phyloP scores from a whole-genome alignment of 306 rosid species.

The Sindora glabra region DNA sequence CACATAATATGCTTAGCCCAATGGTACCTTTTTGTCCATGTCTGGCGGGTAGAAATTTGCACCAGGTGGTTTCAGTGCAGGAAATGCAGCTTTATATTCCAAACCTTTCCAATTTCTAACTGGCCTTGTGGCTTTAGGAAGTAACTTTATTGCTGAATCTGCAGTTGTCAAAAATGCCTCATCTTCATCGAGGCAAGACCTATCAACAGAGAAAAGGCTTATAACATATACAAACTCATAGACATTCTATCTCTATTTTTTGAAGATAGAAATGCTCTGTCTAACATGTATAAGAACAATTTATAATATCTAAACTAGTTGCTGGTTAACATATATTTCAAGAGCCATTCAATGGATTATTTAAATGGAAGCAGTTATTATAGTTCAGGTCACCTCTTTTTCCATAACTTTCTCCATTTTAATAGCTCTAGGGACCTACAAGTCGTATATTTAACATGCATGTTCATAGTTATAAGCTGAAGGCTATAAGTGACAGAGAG shows the following conservation, averaged over 20 bases:
- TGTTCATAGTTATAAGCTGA: not conserved
- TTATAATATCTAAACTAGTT: not conserved
- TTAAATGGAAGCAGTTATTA: not conserved
- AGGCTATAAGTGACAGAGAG: not conserved
- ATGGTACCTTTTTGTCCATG: slow-evolving; percentile 80
- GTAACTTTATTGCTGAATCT: slow-evolving; percentile 70
- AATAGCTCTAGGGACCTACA: not conserved
- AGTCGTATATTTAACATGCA: not conserved
- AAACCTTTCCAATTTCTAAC: slow-evolving; percentile 79
- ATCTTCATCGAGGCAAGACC: slow-evolving; percentile 83
- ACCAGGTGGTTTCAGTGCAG: slow-evolving; percentile 65
- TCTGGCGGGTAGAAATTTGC: slow-evolving; percentile 97
- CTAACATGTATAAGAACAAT: no score
- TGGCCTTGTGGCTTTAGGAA: slow-evolving; percentile 56
- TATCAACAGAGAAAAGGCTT: slow-evolving; percentile 25
- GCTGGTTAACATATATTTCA: not conserved
- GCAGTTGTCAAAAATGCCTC: slow-evolving; percentile 82
- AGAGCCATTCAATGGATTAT: not conserved
- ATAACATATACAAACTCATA: not conserved
- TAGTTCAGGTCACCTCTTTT: not conserved
- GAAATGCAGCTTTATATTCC: slow-evolving; percentile 81
- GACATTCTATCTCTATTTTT: not conserved
- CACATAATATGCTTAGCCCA: slow-evolving; percentile 8
- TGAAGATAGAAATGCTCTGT: not conserved
- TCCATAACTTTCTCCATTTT: not conserved